Conservation (phyloP, 768 basidiomycete genomes). For the Pleurotus citrinopileatus region DNA sequence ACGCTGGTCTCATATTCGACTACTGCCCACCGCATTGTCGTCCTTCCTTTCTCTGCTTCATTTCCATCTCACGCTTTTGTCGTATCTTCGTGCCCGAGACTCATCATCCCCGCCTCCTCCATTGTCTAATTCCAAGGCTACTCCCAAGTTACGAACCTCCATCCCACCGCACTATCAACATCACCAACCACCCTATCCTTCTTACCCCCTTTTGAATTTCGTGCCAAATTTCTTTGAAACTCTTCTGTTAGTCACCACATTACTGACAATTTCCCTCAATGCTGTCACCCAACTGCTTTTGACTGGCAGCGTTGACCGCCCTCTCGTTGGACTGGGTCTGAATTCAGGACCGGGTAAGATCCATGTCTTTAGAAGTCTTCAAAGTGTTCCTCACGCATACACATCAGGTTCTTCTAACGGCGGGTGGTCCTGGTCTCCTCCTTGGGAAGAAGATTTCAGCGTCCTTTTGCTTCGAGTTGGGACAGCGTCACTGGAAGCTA, state of each 20-base stretch:
- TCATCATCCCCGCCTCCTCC: constrained; percentile 12
- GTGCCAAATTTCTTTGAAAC: constrained; percentile 74
- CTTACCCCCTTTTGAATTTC: constrained; percentile 72
- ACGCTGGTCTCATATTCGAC: constrained; percentile 61
- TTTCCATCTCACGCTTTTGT: constrained; percentile 62
- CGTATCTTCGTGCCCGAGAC: constrained; percentile 21
- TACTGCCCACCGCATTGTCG: constrained; percentile 64
- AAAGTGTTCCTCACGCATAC: too few species aligned
- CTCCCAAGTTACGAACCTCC: constrained; percentile 10
- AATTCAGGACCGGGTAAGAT: constrained; percentile 18
- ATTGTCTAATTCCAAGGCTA: background rate
- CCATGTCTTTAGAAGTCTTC: constrained; percentile 17
- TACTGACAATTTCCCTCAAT: constrained; percentile 60
- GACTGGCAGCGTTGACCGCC: constrained; percentile 53
- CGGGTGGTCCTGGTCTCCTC: constrained; percentile 32
- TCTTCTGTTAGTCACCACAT: constrained; percentile 50
- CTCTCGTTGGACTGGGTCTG: constrained; percentile 51
- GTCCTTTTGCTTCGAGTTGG: constrained; percentile 69
- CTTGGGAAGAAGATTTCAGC: constrained; percentile 71
- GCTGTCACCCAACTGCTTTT: constrained; percentile 63
- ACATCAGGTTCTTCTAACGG: constrained; percentile 3
- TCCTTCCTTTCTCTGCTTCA: constrained; percentile 60
- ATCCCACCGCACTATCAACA: constrained; percentile 6
- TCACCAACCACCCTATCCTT: constrained; percentile 12
- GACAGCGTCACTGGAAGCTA: constrained; percentile 74